Evolutionary conservation across 1,284 basidiomycete genomes (phyloP), one percentile per base, ranked within the genome.

Genomic region (Neolentinus lepideus): DNA sequence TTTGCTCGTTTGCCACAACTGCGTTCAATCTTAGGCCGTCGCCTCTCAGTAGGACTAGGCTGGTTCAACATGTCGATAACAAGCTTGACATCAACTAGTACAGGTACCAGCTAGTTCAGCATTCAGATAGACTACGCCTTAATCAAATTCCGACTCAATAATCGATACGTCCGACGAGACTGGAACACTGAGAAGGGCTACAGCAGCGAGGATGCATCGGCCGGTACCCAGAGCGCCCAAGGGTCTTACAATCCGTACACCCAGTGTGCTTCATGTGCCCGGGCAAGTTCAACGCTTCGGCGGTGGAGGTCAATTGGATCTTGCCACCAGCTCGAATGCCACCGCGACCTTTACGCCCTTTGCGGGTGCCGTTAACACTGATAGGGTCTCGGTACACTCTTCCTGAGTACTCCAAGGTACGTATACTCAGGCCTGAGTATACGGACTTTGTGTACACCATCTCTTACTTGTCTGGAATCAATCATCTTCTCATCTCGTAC

Each of bases 361-460:
- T 60, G 81, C 45, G 83, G 83, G 82, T 84, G 71, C 88, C 24
- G 72, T 90, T 69, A 84, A 90, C 74, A 87, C 92, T 63, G 79
- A 81, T 57, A 74, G n/a, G n/a, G n/a, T n/a, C n/a, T 94, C 33
- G 91, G 91, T n/a, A 74, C 88, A 25, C 76, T 80, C n/a, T 62
- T 83, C 12, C 90, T 90, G 0, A 92, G 91, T 53, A 85, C 82
- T 21, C 67, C 74, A 3, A 87, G 87, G 9, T 91, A 90, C 64
- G 75, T 12, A 80, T 94, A 14, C 72, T 85, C 22, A 62, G 92
- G 0, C 16, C 92, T 92, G 52, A 85, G 82, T 21, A 67, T 74
- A n/a, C n/a, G 3, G 88, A 87, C 11, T 91, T 90, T 64, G 75
- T 93, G 33, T 92, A 90, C 67, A 82, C 90, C 55, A 85, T 81